Evolutionary conservation across 148 eudicot genomes (phyloP).

Genomic region (Oxyria digyna): DNA sequence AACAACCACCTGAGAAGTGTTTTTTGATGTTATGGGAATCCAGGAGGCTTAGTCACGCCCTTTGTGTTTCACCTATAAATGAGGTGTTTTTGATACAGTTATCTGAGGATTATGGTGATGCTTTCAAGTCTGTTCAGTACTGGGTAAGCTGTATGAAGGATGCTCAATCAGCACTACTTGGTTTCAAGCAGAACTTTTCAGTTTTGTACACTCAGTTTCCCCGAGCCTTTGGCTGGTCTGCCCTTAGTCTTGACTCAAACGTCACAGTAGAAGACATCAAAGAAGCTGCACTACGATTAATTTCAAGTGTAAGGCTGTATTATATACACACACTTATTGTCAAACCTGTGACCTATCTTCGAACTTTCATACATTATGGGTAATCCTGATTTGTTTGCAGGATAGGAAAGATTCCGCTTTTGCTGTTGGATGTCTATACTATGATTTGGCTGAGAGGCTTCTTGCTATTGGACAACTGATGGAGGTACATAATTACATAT

Average conservation of each 20-base stretch:
- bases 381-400: conserved; percentile 4
- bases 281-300: conserved; percentile 41
- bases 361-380: background rate
- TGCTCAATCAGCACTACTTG: conserved; percentile 34
- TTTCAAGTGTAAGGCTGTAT: conserved; percentile 34
- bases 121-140: conserved; percentile 34
- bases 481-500: conserved; percentile 39
- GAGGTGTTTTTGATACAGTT: conserved; percentile 37
- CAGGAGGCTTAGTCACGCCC: conserved; percentile 75
- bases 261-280: conserved; percentile 42
- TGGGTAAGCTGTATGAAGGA: conserved; percentile 54
- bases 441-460: conserved; percentile 64
- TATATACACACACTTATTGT: background rate
- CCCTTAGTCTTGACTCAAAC: conserved; percentile 18
- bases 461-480: conserved; percentile 36
- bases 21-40: conserved; percentile 57
- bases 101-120: conserved; percentile 33
- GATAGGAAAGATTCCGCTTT: conserved; percentile 36
- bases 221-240: conserved; percentile 14
- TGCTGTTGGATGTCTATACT: conserved; percentile 51
- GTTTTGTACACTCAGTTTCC: conserved; percentile 28
- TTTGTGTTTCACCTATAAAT: conserved; percentile 64
- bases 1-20: conserved; percentile 34
- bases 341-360: background rate
- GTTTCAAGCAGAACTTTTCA: conserved; percentile 51